These are phyloP conservation scores for Acer campestre DNA, from an alignment of 345 rosid genomes.

Conservation along the genomic window DNA sequence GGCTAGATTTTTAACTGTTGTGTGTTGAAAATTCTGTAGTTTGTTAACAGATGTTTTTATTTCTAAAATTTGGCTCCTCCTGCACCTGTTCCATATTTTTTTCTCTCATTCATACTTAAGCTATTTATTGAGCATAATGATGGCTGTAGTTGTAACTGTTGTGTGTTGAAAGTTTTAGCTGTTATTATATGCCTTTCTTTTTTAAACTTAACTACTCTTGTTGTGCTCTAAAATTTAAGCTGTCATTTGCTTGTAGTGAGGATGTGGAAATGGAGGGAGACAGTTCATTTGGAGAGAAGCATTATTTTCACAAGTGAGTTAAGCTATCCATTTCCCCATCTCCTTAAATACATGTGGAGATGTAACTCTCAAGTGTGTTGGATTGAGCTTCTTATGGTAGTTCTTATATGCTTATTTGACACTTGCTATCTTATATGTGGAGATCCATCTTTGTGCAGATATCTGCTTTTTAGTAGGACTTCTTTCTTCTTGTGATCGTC, in stretches of 20 bases:
- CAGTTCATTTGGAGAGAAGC: constrained; percentile 38
- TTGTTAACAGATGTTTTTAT: no score
- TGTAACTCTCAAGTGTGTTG: not conserved
- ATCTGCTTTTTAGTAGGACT: not conserved
- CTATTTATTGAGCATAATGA: not conserved
- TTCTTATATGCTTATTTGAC: not conserved
- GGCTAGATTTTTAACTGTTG: not conserved
- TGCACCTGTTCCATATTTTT: not conserved
- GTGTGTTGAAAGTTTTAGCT: not conserved
- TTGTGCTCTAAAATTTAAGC: constrained; percentile 18
- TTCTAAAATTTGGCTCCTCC: not conserved
- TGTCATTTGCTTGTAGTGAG: constrained; percentile 45
- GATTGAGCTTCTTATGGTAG: not conserved
- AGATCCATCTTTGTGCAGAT: not conserved
- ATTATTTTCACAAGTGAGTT: constrained; percentile 79
- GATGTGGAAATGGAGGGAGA: constrained; percentile 44
- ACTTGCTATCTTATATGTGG: not conserved
- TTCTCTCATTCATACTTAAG: not conserved
- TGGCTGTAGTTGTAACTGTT: not conserved
- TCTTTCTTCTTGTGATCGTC: not conserved
- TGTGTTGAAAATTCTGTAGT: not conserved
- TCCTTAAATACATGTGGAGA: not conserved
- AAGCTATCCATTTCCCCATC: constrained; percentile 1
- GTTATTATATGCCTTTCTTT: constrained; percentile 12
- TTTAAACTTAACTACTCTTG: constrained; percentile 13